phyloP scores from a whole-genome alignment of 2,329 filamentous ascomycete species.

The Trichoderma sp. region DNA sequence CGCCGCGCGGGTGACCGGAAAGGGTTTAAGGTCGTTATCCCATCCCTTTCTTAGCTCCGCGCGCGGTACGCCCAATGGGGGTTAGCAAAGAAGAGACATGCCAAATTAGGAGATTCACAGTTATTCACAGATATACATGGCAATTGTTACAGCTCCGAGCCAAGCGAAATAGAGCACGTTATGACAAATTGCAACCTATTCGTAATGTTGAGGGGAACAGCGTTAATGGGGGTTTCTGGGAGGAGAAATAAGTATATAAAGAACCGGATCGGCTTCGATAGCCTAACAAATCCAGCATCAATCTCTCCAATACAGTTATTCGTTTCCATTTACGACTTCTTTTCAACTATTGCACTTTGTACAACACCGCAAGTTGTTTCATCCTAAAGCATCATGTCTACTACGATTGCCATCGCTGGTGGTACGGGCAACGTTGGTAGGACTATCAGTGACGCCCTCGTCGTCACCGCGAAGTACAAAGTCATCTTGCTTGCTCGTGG shows the following conservation, averaged over 20 bases:
- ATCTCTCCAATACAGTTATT: neutral
- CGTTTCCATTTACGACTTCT: neutral
- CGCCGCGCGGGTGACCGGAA: neutral
- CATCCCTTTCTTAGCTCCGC: neutral
- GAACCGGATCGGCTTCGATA: neutral
- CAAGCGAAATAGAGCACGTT: neutral
- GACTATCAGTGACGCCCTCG: neutral
- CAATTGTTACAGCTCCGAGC: neutral
- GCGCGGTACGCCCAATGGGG: neutral
- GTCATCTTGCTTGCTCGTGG: neutral
- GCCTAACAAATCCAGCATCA: neutral
- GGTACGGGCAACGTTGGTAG: neutral
- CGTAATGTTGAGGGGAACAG: neutral
- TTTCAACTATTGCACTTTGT: neutral
- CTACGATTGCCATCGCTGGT: neutral
- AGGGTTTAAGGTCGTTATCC: neutral
- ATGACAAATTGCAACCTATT: neutral
- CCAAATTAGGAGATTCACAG: neutral
- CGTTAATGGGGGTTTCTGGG: neutral
- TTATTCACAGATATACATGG: neutral
- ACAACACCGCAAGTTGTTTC: neutral
- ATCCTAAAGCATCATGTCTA: neutral
- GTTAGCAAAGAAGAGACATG: neutral
- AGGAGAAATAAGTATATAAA: neutral
- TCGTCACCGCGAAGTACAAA: neutral